Base-by-base conservation (phyloP, 2,329 filamentous ascomycete species). In the Paraphaeosphaeria sporulosa region DNA sequence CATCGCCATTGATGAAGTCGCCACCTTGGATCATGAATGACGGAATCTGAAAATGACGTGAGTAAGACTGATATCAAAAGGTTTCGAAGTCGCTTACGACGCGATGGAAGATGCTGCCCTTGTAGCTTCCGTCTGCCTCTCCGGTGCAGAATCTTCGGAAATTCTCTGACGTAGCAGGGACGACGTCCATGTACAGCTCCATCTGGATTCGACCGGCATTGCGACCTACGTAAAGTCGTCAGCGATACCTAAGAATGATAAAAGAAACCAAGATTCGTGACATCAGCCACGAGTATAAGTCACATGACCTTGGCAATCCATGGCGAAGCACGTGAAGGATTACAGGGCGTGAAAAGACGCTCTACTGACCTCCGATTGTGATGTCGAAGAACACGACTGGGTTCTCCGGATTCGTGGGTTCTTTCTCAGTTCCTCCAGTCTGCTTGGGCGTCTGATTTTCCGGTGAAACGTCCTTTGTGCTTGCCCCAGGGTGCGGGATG, bases 1-100 rank as follows among this genome's bases (percentile, higher is more conserved):
- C 93, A 0, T 92, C 96, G 21, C 92, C 92, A 1, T 92, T 96
- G 0, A 94, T 93, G n/a, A 58, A 46, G 71, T 97, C 94, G 56
- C 94, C 94, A 30, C 93, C 94, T 74, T 97, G 94, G 25, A 97
- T 83, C 64, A 97, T 90, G 77, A 97, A 97, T 47, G 90, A 90
- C 0, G 93, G 91, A 0, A 96, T 59, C 56, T 52, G 15, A 23
- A 30, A 15, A 34, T 27, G 21, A 21, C 19, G 9, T 50, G 2
- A 57, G 55, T 6, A 30, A 30, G 6, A 2, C 19, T 10, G 13
- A 21, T 3, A 42, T 19, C 1, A 19, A 19, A 10, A 23, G 8
- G 19, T 50, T 56, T 21, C 64, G 94, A 21, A 19, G 4, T 9
- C 36, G 55, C 63, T 32, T 65, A 94, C 92, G 70, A 96, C 89